Base-by-base conservation (phyloP, 176 grass and related monocot genomes). In the Bothriochloa decipiens region DNA sequence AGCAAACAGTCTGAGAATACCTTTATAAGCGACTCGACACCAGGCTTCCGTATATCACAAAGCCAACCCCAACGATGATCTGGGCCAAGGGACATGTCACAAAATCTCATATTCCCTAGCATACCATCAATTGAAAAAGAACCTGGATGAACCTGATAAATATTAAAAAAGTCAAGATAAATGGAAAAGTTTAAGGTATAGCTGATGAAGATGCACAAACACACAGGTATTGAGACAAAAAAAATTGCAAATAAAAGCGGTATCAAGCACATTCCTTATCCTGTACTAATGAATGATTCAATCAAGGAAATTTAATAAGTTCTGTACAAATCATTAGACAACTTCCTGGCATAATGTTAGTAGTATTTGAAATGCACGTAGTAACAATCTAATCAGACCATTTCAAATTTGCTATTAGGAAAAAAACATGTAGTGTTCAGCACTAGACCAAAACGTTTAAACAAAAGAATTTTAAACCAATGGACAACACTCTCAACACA, bases 11-110 rank as follows among this genome's bases (percentile, higher is more conserved):
- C 33, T 23, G 65, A 65, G 11, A 32, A 37, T 88, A 98, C 96
- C 96, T 98, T 92, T 82, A 98, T 95, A 87, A 98, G 93, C 25
- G 96, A 98, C 81, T 98, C 93, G 62, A 93, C 50, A 67, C 93
- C 96, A 87, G 92, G 90, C 67, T 95, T 93, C 18, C 91, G 83
- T 60, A 90, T 95, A 86, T 98, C 91, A 40, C 96, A 98, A 68
- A 98, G 87, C 96, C 96, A 98, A 68, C 96, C 89, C 93, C 93
- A 98, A 18, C 55, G 89, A 92, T 93, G 91, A 90, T 98, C 91
- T 87, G 93, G 91, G 35, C 96, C 92, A 75, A 98, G 96, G 17
- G 93, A 95, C 93, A 92, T 92, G 75, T 98, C 96, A 81, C 96
- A 95, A 88, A 98, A 86, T 86, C 87, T 95, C 81, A 93, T 92